phyloP scores from a whole-genome alignment of 805 yeast genomes.

The Candida loeiensis region DNA sequence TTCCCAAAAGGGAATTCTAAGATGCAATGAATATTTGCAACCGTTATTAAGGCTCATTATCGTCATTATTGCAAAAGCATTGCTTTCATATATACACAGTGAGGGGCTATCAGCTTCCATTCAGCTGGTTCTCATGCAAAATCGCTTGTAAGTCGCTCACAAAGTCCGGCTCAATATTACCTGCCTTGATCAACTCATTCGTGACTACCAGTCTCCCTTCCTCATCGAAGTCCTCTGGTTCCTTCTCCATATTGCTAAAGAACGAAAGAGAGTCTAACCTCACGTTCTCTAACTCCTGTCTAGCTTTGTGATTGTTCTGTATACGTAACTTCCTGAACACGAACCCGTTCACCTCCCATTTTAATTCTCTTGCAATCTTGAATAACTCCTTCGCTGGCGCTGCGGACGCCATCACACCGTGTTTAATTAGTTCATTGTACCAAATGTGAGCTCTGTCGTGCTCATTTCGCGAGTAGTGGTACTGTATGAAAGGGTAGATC shows the following conservation, averaged over 20 bases:
- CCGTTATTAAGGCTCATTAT: not conserved
- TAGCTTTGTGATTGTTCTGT: constrained; percentile 20
- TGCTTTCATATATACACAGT: not conserved
- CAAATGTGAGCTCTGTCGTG: constrained; percentile 31
- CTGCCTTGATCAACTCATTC: constrained; percentile 18
- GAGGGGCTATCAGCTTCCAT: not conserved
- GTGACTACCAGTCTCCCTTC: constrained; percentile 14
- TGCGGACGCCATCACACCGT: constrained; percentile 30
- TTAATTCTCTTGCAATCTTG: constrained; percentile 30
- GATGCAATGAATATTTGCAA: not conserved
- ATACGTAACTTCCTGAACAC: constrained; percentile 25
- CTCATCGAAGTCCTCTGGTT: constrained; percentile 9
- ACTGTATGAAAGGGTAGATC: constrained; percentile 35
- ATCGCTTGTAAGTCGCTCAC: constrained; percentile 21
- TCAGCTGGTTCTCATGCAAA: constrained; percentile 11
- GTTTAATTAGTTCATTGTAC: constrained; percentile 32
- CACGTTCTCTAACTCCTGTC: constrained; percentile 17
- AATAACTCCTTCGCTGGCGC: constrained; percentile 26
- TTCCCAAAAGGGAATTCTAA: not conserved
- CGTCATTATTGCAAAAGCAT: not conserved
- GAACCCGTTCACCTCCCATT: constrained; percentile 36
- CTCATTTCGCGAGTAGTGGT: constrained; percentile 32
- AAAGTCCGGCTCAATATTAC: constrained; percentile 13
- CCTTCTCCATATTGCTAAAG: constrained; percentile 11
- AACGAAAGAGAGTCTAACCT: constrained; percentile 17